A percentile compares a stretch with the other conserved stretches of the same genome.
phyloP scores from a whole-genome alignment of 148 eudicot genomes.

The Vaccinium darrowii region DNA sequence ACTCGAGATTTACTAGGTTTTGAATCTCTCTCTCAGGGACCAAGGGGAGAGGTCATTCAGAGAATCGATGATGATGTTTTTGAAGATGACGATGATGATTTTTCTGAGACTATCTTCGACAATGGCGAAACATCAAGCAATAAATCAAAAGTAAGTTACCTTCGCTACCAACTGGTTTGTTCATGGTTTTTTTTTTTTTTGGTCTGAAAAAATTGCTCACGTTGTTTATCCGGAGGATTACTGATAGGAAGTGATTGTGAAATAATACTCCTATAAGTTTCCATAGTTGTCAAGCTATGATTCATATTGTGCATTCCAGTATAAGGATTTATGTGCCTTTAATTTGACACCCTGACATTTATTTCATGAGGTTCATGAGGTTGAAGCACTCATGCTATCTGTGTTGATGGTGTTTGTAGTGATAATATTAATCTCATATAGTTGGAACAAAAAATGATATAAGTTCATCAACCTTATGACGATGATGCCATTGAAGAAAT shows the following conservation, averaged over 20 bases:
- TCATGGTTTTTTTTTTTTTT: background rate
- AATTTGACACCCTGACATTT: background rate
- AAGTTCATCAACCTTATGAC: too few relatives aligned
- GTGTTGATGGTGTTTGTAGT: background rate
- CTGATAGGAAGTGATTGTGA: background rate
- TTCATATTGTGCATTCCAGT: background rate
- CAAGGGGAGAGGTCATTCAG: slow-evolving; percentile 39
- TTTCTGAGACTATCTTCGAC: slow-evolving; percentile 17
- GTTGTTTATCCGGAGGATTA: background rate
- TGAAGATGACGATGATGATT: slow-evolving; percentile 66
- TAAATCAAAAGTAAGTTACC: slow-evolving; percentile 39
- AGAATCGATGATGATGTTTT: slow-evolving; percentile 72
- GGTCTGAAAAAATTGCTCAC: background rate
- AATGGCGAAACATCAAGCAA: slow-evolving; percentile 31
- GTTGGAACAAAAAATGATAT: background rate
- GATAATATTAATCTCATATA: background rate
- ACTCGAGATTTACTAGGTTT: background rate
- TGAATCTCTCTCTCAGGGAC: slow-evolving; percentile 39
- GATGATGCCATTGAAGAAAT: background rate
- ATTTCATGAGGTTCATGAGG: background rate
- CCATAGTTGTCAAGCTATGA: background rate
- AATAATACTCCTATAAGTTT: background rate
- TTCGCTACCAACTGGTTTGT: background rate
- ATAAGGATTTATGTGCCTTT: background rate
- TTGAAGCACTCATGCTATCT: background rate